phyloP scores from a whole-genome alignment of 345 rosid genomes.

The Eucalyptus viminalis region DNA sequence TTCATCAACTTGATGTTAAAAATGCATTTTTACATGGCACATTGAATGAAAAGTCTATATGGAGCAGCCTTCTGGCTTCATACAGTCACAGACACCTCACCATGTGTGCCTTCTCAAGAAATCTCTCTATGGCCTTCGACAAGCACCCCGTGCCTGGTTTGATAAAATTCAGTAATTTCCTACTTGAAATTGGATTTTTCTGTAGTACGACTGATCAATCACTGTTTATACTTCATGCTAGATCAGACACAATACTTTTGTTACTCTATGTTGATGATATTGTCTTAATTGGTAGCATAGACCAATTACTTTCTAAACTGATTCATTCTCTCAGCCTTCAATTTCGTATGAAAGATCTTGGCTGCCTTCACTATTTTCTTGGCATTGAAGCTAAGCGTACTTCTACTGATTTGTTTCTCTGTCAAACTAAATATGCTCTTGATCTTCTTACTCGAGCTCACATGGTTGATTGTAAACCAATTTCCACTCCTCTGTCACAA shows the following conservation, averaged over 20 bases:
- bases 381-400: too few species aligned
- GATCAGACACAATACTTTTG: rapidly evolving
- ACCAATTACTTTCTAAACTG: neutral
- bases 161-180: too few species aligned
- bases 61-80: neutral
- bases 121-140: neutral
- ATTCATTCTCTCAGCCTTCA: neutral
- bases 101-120: neutral
- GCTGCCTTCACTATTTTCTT: too few species aligned
- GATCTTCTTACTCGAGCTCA: neutral
- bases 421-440: neutral
- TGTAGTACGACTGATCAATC: neutral
- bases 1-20: neutral
- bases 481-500: neutral
- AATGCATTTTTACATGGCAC: neutral
- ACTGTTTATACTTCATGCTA: neutral
- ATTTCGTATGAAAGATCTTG: too few species aligned
- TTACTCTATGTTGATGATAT: neutral
- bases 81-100: neutral
- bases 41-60: neutral
- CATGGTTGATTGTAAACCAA: neutral
- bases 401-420: too few species aligned
- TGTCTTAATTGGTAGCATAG: neutral
- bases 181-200: neutral
- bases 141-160: neutral